Conservation (phyloP, 805 yeast genomes). For the Teunomyces atbi region DNA sequence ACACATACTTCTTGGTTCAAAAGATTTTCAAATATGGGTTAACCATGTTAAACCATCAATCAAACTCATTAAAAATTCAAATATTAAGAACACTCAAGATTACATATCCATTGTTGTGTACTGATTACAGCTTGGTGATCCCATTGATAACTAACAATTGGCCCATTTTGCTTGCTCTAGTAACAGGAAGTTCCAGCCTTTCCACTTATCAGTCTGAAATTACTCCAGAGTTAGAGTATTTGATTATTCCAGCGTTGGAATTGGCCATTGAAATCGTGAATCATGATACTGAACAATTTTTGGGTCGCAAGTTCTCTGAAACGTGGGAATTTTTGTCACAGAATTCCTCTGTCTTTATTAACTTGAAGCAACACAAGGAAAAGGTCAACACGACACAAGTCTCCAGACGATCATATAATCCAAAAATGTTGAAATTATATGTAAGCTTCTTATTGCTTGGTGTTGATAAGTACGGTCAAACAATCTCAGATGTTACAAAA, state of each 20-base stretch:
- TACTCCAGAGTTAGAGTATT: slow-evolving; percentile 12
- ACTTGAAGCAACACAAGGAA: not conserved
- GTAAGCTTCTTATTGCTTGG: slow-evolving; percentile 35
- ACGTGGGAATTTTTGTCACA: slow-evolving; percentile 35
- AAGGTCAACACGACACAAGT: slow-evolving; percentile 3
- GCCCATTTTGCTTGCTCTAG: slow-evolving; percentile 26
- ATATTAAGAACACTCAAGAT: slow-evolving; percentile 47
- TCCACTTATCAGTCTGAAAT: not conserved
- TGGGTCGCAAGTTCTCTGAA: slow-evolving; percentile 46
- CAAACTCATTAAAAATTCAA: slow-evolving; percentile 53
- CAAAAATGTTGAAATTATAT: slow-evolving; percentile 19
- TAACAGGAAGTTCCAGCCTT: slow-evolving; percentile 13
- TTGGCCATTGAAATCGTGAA: slow-evolving; percentile 25
- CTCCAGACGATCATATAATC: slow-evolving; percentile 17
- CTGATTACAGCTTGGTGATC: slow-evolving; percentile 28
- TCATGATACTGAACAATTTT: slow-evolving; percentile 43
- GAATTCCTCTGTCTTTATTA: slow-evolving; percentile 1
- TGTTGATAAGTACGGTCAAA: slow-evolving; percentile 37
- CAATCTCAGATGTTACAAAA: slow-evolving; percentile 39
- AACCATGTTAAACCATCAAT: slow-evolving; percentile 63
- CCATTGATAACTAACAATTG: slow-evolving; percentile 36
- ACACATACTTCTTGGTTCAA: slow-evolving; percentile 56
- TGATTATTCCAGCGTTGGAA: slow-evolving; percentile 28
- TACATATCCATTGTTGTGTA: slow-evolving; percentile 31
- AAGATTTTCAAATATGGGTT: slow-evolving; percentile 70